Percentiles rank a stretch among this genome's conserved stretches.
Evolutionary conservation across 106 monocot species (phyloP).

Genomic region (Phalaenopsis equestris): DNA sequence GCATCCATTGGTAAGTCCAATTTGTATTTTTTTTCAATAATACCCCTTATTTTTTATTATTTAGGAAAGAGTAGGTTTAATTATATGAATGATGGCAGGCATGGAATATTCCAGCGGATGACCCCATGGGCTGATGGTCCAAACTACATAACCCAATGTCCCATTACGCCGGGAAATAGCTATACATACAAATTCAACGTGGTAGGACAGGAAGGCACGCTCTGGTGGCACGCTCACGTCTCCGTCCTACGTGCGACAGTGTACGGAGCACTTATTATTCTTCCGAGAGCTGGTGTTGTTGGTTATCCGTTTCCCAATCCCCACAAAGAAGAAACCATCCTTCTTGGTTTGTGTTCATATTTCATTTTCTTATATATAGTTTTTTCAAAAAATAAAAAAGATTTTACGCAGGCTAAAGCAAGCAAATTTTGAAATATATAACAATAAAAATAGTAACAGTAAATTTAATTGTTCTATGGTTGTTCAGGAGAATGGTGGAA

Average conservation of each 20-base stretch:
- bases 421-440: too few relatives aligned
- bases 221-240: conserved; percentile 89
- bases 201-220: conserved; percentile 61
- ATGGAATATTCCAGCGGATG: conserved; percentile 63
- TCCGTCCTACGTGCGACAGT: conserved; percentile 62
- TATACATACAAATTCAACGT: conserved; percentile 77
- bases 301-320: conserved; percentile 66
- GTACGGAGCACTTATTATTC: conserved; percentile 65
- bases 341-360: conserved; percentile 20
- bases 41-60: background rate
- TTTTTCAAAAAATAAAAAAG: too few relatives aligned
- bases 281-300: conserved; percentile 19
- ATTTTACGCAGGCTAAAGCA: too few relatives aligned
- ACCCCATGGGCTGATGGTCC: conserved; percentile 79
- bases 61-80: background rate
- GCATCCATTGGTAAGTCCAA: conserved; percentile 52
- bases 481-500: conserved; percentile 80
- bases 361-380: too few relatives aligned
- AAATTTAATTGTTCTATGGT: background rate
- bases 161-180: conserved; percentile 44
- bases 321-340: conserved; percentile 41
- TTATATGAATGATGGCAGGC: conserved; percentile 33
- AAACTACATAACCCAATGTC: conserved; percentile 68
- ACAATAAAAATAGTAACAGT: too few relatives aligned
- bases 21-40: background rate